Conservation (phyloP, 768 basidiomycete genomes). For the Psilocybe cyanescens region DNA sequence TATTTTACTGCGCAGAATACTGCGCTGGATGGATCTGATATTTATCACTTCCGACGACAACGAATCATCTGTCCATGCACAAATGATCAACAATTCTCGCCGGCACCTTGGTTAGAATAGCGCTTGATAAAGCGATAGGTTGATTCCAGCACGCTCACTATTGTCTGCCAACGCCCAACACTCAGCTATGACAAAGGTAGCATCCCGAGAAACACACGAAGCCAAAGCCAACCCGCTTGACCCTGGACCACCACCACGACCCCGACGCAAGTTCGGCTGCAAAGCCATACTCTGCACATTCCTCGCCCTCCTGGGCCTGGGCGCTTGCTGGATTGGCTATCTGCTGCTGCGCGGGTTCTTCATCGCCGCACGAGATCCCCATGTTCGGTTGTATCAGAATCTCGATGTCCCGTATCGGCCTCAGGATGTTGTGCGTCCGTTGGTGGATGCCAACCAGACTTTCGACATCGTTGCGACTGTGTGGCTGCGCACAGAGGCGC, state of each 20-base stretch:
- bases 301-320: not conserved
- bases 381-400: constrained; percentile 10
- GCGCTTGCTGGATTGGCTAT: not conserved
- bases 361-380: not conserved
- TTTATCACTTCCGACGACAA: no score
- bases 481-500: constrained; percentile 7
- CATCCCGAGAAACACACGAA: no score
- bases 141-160: no score
- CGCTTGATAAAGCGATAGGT: no score
- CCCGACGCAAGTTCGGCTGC: not conserved
- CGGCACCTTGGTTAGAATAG: no score
- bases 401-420: constrained; percentile 2
- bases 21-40: no score
- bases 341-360: not conserved
- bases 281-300: not conserved
- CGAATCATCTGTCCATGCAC: no score
- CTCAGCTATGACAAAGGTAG: no score
- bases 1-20: no score
- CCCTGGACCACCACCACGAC: not conserved
- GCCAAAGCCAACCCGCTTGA: not conserved
- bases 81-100: no score
- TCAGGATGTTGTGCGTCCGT: constrained; percentile 17
- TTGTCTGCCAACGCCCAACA: no score
- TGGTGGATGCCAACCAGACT: constrained; percentile 14
- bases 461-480: constrained; percentile 25